A percentile compares a stretch with the other conserved stretches of the same genome.
These are phyloP conservation scores for Epithele typhae DNA, from an alignment of 768 basidiomycete species.

Conservation along the genomic window DNA sequence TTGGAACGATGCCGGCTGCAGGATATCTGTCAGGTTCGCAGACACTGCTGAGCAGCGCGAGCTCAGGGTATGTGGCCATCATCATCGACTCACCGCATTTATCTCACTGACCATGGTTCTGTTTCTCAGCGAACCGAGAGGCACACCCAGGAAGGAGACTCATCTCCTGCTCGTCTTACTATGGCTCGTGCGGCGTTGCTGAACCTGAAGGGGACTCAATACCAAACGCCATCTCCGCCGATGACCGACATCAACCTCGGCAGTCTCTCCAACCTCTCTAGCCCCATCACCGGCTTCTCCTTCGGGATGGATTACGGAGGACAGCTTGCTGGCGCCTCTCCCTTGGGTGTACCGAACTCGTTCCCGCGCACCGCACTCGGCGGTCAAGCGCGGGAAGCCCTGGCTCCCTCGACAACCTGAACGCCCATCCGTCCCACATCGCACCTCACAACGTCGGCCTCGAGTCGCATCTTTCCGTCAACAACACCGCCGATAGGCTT, in stretches of 20 bases:
- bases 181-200: constrained; percentile 77
- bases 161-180: constrained; percentile 59
- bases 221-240: constrained; percentile 26
- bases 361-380: neutral
- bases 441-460: no score
- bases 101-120: constrained; percentile 2
- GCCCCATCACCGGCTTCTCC: constrained; percentile 7
- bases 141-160: constrained; percentile 52
- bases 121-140: constrained; percentile 56
- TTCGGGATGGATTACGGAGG: no score
- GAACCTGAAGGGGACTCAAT: constrained; percentile 67
- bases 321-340: constrained; percentile 9
- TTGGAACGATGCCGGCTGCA: constrained; percentile 70
- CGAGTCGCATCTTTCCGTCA: no score
- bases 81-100: neutral
- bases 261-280: constrained; percentile 4
- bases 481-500: no score
- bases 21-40: constrained; percentile 78
- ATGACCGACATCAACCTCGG: constrained; percentile 19
- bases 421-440: no score
- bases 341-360: constrained; percentile 3
- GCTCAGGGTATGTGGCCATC: constrained; percentile 49
- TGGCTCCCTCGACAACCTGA: neutral
- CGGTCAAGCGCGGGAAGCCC: neutral
- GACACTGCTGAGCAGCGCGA: constrained; percentile 77